Percentiles rank a stretch among this genome's conserved stretches.
These are phyloP conservation scores for Aspergillus puulaauensis DNA, from an alignment of 2,329 filamentous ascomycete genomes.

Conservation along the genomic window DNA sequence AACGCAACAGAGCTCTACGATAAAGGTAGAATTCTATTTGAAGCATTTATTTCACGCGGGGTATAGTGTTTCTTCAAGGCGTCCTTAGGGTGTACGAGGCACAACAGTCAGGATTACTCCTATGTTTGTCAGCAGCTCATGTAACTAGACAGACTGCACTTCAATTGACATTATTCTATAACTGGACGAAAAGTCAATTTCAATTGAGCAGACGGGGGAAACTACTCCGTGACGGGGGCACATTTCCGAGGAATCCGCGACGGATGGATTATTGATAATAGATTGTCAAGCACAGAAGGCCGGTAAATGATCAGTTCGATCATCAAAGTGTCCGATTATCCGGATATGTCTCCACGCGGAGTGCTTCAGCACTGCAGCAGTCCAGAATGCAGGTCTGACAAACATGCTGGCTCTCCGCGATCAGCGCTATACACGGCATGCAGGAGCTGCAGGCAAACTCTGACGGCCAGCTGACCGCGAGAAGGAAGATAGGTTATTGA, in stretches of 20 bases:
- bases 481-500: background rate
- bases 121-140: background rate
- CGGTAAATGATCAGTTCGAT: background rate
- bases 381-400: constrained; percentile 14
- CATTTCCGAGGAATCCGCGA: constrained; percentile 10
- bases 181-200: background rate
- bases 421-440: background rate
- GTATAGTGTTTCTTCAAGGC: background rate
- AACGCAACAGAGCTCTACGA: background rate
- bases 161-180: background rate
- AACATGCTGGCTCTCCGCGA: background rate
- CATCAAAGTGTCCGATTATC: background rate
- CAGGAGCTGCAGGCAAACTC: background rate
- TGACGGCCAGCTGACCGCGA: constrained; percentile 7
- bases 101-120: constrained; percentile 1
- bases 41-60: background rate
- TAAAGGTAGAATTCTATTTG: background rate
- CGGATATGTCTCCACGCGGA: background rate
- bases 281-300: background rate
- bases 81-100: background rate
- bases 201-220: background rate
- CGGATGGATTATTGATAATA: constrained; percentile 6
- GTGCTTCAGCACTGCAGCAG: background rate
- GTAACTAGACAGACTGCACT: background rate
- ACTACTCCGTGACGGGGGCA: background rate